Evolutionary conservation across 305 asterid species (phyloP).

Genomic region (Caryopteris hybrid): DNA sequence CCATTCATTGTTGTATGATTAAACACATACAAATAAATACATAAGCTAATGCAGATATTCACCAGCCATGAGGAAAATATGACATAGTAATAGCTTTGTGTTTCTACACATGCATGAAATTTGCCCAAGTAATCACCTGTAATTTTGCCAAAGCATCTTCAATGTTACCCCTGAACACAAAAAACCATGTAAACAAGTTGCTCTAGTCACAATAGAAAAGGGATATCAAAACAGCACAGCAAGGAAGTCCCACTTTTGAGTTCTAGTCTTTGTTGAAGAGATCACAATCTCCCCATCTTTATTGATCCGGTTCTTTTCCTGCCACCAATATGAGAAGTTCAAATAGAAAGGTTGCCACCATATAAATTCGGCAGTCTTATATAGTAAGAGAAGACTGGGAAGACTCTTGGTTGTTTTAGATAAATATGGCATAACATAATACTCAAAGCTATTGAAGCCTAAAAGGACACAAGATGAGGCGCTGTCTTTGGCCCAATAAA

Average conservation of each 20-base stretch:
- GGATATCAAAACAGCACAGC: conserved; percentile 6
- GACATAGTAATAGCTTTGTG: conserved; percentile 9
- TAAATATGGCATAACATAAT: background rate
- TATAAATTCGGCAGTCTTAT: background rate
- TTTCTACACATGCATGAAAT: conserved; percentile 22
- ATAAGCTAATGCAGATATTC: too few relatives aligned
- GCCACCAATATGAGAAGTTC: conserved; percentile 18
- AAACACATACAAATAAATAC: background rate
- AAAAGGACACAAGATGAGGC: background rate
- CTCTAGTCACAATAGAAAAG: conserved; percentile 3
- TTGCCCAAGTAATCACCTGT: conserved; percentile 60
- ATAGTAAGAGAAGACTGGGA: background rate
- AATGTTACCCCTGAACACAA: conserved; percentile 62
- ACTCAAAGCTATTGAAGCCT: background rate
- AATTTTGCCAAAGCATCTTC: conserved; percentile 90
- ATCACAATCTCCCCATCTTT: conserved; percentile 93
- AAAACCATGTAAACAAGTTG: conserved; percentile 21
- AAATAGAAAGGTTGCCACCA: background rate
- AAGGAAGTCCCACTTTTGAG: conserved; percentile 66
- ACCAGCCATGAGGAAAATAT: conserved; percentile 11
- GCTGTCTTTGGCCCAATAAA: background rate
- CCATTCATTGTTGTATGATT: conserved; percentile 15
- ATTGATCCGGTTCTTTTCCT: conserved; percentile 92
- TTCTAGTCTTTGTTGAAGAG: conserved; percentile 84
- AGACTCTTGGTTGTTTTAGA: background rate